Percentiles rank a stretch among this genome's conserved stretches.
phyloP scores from a whole-genome alignment of 345 rosid genomes.

The Lepidium africanum region DNA sequence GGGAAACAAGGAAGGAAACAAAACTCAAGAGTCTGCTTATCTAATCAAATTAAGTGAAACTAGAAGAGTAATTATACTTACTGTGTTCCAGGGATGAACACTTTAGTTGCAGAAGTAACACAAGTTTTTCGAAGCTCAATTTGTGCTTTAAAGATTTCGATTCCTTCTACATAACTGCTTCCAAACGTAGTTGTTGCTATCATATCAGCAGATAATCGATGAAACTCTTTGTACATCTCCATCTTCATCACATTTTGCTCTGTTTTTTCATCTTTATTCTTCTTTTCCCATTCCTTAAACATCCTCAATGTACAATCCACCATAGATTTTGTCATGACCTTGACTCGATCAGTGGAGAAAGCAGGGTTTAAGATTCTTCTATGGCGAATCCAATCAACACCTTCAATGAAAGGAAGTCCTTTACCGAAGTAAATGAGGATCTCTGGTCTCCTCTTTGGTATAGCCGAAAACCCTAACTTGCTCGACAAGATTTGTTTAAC shows the following conservation, averaged over 20 bases:
- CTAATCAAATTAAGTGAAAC: too few species aligned
- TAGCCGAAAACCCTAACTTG: constrained; percentile 33
- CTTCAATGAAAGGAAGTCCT: constrained; percentile 31
- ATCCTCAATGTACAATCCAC: constrained; percentile 21
- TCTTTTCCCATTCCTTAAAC: constrained; percentile 36
- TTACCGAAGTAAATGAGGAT: constrained; percentile 35
- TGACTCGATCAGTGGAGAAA: constrained; percentile 39
- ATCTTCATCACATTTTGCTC: constrained; percentile 14
- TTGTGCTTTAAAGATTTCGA: constrained; percentile 36
- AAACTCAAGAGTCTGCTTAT: too few species aligned
- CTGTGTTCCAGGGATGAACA: constrained; percentile 42
- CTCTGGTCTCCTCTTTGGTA: too few species aligned
- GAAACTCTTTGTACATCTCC: constrained; percentile 24
- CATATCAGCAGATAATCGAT: constrained; percentile 39
- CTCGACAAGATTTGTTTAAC: constrained; percentile 36
- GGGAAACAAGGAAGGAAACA: not conserved
- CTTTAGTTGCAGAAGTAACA: constrained; percentile 1
- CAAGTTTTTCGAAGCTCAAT: constrained; percentile 29
- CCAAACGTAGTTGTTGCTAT: constrained; percentile 48
- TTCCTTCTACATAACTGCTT: constrained; percentile 39
- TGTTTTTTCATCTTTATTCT: not conserved
- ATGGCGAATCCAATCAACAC: constrained; percentile 35
- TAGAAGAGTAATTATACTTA: not conserved
- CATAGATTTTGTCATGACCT: constrained; percentile 28
- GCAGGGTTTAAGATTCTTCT: constrained; percentile 40